A percentile compares a stretch with the other conserved stretches of the same genome.
Evolutionary conservation across 306 rosid genomes (phyloP).

Genomic region (Vicia sativa): DNA sequence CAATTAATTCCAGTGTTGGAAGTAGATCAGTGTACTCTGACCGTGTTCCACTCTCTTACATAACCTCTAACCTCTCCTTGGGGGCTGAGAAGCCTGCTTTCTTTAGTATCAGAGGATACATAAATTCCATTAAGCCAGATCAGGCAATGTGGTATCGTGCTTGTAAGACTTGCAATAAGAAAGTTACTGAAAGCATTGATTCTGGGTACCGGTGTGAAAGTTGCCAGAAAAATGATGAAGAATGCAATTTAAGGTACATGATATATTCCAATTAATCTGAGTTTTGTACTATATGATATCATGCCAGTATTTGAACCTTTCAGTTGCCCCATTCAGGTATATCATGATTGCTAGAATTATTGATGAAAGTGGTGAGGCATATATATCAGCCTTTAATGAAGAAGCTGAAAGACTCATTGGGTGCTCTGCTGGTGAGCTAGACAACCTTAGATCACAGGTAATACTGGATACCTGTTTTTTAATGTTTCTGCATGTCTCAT

Average conservation of each 20-base stretch:
- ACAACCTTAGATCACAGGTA: slow-evolving; percentile 69
- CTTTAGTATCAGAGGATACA: slow-evolving; percentile 69
- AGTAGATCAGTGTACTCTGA: slow-evolving; percentile 74
- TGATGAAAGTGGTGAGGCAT: slow-evolving; percentile 73
- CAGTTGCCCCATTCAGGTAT: slow-evolving; percentile 53
- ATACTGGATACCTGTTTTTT: neutral
- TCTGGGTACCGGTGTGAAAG: slow-evolving; percentile 89
- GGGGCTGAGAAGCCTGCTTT: slow-evolving; percentile 81
- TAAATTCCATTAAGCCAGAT: slow-evolving; percentile 74
- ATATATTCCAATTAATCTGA: neutral
- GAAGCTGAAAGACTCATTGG: slow-evolving; percentile 82
- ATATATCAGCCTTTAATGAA: slow-evolving; percentile 63
- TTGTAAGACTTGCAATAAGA: slow-evolving; percentile 86
- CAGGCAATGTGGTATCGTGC: slow-evolving; percentile 96
- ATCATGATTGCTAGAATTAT: slow-evolving; percentile 57
- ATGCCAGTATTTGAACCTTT: neutral
- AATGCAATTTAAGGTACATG: slow-evolving; percentile 67
- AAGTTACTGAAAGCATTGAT: slow-evolving; percentile 75
- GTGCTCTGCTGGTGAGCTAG: slow-evolving; percentile 87
- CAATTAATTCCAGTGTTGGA: slow-evolving; percentile 58
- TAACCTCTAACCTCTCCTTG: slow-evolving; percentile 59
- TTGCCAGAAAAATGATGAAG: slow-evolving; percentile 81
- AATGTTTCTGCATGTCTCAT: neutral
- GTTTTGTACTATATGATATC: neutral
- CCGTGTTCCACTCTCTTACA: slow-evolving; percentile 58